Evolutionary conservation across 805 yeast genomes (phyloP).

Genomic region (Danielozyma ontarioensis): DNA sequence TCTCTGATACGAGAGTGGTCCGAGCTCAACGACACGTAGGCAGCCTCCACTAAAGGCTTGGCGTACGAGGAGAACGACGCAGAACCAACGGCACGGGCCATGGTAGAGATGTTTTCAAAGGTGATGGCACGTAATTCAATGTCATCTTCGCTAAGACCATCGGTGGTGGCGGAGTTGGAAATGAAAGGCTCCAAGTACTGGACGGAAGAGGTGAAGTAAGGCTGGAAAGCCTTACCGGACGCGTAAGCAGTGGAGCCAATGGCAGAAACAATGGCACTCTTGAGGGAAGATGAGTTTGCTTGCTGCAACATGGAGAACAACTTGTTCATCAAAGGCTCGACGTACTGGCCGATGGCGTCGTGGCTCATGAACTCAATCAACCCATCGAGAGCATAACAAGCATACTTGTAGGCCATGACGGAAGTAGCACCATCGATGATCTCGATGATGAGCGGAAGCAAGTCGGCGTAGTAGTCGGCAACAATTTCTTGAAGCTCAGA

Average conservation of each 20-base stretch:
- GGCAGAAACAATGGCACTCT: slow-evolving; percentile 83
- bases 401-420: slow-evolving; percentile 80
- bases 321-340: slow-evolving; percentile 87
- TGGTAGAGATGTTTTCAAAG: slow-evolving; percentile 87
- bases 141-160: slow-evolving; percentile 82
- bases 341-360: slow-evolving; percentile 74
- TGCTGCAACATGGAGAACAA: slow-evolving; percentile 76
- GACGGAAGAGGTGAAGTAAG: slow-evolving; percentile 80
- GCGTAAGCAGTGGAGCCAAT: slow-evolving; percentile 97
- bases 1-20: slow-evolving; percentile 86
- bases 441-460: slow-evolving; percentile 80
- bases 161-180: slow-evolving; percentile 58
- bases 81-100: slow-evolving; percentile 96
- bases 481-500: slow-evolving; percentile 79
- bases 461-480: slow-evolving; percentile 75
- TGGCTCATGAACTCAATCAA: slow-evolving; percentile 86
- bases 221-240: slow-evolving; percentile 80
- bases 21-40: slow-evolving; percentile 71
- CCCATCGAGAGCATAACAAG: slow-evolving; percentile 88
- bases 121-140: slow-evolving; percentile 88
- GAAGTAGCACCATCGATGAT: slow-evolving; percentile 84
- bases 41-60: slow-evolving; percentile 82
- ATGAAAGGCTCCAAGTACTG: slow-evolving; percentile 79
- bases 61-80: slow-evolving; percentile 83
- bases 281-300: slow-evolving; percentile 70